A percentile compares a stretch with the other conserved stretches of the same genome.
Evolutionary conservation across 179 eudicot species (phyloP).

Genomic region (Silene coronaria): DNA sequence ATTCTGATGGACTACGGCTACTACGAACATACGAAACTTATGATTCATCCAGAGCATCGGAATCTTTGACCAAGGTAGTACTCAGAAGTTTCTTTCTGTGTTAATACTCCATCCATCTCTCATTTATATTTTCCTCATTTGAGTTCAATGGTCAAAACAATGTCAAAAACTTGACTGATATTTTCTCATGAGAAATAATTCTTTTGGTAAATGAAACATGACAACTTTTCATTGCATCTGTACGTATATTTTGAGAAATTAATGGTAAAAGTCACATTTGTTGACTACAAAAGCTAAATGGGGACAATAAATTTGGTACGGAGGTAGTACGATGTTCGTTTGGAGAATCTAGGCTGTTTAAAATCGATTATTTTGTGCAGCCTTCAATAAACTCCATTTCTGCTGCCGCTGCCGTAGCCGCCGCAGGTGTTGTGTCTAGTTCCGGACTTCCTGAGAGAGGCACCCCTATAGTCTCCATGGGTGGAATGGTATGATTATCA

Average conservation of each 20-base stretch:
- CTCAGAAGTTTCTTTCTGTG: conserved; percentile 5
- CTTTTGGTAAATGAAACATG: neutral
- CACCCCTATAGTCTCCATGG: conserved; percentile 43
- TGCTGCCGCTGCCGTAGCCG: conserved; percentile 28
- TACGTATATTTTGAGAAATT: neutral
- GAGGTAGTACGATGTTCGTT: neutral
- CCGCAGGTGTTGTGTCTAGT: conserved; percentile 43
- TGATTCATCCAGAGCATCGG: conserved; percentile 66
- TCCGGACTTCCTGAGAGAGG: conserved; percentile 62
- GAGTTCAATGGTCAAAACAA: too few species aligned
- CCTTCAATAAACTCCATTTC: conserved; percentile 56
- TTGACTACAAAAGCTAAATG: too few species aligned
- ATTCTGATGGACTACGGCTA: conserved; percentile 67
- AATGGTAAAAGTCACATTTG: too few species aligned
- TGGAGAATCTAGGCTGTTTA: conserved; percentile 1
- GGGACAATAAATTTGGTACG: too few species aligned
- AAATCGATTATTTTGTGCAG: conserved; percentile 34
- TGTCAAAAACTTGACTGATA: too few species aligned
- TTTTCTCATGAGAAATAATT: neutral
- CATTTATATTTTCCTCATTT: too few species aligned
- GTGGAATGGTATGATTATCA: conserved; percentile 49
- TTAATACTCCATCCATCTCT: neutral
- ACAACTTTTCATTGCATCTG: neutral
- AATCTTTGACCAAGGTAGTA: conserved; percentile 53
- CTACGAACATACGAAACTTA: conserved; percentile 61